Evolutionary conservation across 2,329 filamentous ascomycete species (phyloP), one percentile per base, ranked within the genome.

Genomic region (Leptosphaerulina australis): DNA sequence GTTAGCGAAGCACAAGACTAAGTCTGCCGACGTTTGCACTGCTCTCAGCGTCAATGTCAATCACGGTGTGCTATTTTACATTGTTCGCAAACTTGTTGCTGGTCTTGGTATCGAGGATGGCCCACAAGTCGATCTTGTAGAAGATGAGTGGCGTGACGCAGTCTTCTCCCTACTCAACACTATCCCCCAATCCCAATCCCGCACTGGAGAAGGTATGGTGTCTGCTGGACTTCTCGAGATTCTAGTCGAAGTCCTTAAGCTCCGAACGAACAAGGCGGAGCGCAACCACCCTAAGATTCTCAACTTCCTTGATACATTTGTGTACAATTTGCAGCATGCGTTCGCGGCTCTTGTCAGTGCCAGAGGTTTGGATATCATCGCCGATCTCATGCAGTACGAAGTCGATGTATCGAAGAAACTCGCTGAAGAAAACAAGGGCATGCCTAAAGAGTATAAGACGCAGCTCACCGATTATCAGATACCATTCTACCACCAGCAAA

Each of bases 21-120:
- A 91, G 66, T 83, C 87, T 22, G 78, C 85, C 25, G 94, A 99
- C 69, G 88, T 99, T 18, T 86, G 91, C 56, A 86, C 90, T 31
- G 91, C 94, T n/a, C 78, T 99, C 31, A 96, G 91, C 65, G 90
- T 95, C 44, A 96, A 93, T 62, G 93, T 97, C 28, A 97, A 96
- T 64, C 95, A 99, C 64, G 95, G 94, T 11, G 88, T 97, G 22
- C 81, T 99, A 34, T 88, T 97, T 60, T 97, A 97, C 66, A 83
- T 97, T 59, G 88, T 96, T 39, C 85, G 93, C 47, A 97, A 96
- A 73, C 90, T 91, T 8, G 89, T 97, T 49, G 87, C 88, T 14
- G 89, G 91, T 56, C 87, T 99, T 76, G 85, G 60, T 18, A 56
- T 60, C 17, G 79, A 84, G 29, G 70, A 72, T 11, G 59, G 50